Percentiles rank a stretch among this genome's conserved stretches.
Conservation (phyloP, 2,329 filamentous ascomycete species). For the Penicillium sp. region DNA sequence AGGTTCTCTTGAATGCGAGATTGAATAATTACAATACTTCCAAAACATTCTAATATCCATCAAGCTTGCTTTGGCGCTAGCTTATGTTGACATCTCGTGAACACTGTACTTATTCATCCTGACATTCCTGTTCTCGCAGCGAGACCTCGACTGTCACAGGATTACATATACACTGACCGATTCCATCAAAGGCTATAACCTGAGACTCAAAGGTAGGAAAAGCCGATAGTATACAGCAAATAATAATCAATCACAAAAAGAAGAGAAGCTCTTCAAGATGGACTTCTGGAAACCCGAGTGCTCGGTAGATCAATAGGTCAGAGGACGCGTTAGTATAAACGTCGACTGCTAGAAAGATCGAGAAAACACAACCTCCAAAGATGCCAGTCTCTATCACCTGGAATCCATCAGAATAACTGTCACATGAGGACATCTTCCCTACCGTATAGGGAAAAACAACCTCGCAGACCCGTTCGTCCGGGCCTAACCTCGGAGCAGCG, state of each 20-base stretch:
- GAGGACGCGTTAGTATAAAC: neutral
- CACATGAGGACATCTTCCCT: neutral
- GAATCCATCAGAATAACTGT: neutral
- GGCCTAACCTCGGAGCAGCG: slow-evolving; percentile 16
- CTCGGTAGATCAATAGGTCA: neutral
- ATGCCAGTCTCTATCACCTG: neutral
- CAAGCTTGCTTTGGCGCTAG: neutral
- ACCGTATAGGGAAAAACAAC: neutral
- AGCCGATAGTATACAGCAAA: neutral
- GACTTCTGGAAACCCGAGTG: neutral
- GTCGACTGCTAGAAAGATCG: neutral
- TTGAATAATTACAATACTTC: neutral
- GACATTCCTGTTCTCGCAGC: neutral
- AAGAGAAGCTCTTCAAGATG: neutral
- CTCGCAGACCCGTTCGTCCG: slow-evolving; percentile 14
- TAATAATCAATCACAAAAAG: neutral
- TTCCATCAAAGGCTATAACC: neutral
- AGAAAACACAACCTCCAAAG: neutral
- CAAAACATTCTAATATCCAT: neutral
- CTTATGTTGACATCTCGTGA: neutral
- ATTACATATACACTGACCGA: neutral
- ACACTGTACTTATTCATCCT: neutral
- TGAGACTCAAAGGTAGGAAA: neutral
- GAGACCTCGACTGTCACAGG: neutral
- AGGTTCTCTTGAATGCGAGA: neutral